phyloP scores from a whole-genome alignment of 768 basidiomycete species.

The Lactarius deliciosus region DNA sequence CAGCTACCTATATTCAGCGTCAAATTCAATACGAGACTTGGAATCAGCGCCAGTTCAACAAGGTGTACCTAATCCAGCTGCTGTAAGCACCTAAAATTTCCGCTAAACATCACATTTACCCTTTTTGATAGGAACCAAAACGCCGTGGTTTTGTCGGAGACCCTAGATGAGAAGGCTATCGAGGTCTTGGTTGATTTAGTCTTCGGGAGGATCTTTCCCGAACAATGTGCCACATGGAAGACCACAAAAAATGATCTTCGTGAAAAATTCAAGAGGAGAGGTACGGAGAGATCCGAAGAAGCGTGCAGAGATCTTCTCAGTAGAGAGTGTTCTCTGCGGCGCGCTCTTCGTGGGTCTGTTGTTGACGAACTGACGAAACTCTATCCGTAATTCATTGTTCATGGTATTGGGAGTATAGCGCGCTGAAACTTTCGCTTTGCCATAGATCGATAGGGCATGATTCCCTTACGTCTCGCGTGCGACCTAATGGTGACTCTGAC shows the following conservation, averaged over 20 bases:
- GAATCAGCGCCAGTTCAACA: neutral
- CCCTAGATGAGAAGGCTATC: neutral
- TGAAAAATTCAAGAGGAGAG: neutral
- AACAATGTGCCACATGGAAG: neutral
- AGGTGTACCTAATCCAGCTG: neutral
- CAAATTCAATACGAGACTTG: neutral
- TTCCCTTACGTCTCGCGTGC: neutral
- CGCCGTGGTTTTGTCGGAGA: neutral
- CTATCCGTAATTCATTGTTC: neutral
- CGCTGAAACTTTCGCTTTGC: neutral
- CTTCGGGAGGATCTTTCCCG: neutral
- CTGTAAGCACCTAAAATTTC: neutral
- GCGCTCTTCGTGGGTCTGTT: neutral
- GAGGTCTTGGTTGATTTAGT: neutral
- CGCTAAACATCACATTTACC: too few relatives aligned
- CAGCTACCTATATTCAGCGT: constrained; percentile 3
- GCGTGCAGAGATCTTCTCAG: neutral
- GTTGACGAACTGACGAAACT: neutral
- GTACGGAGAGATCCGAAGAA: neutral
- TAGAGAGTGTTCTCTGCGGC: neutral
- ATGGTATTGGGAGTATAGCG: too few relatives aligned
- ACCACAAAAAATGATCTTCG: neutral
- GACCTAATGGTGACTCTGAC: neutral
- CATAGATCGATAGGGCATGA: neutral
- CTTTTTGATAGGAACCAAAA: neutral